Percentiles rank a stretch among this genome's conserved stretches.
Conservation (phyloP, 495 filamentous ascomycete species). For the Neurospora cerealis region DNA sequence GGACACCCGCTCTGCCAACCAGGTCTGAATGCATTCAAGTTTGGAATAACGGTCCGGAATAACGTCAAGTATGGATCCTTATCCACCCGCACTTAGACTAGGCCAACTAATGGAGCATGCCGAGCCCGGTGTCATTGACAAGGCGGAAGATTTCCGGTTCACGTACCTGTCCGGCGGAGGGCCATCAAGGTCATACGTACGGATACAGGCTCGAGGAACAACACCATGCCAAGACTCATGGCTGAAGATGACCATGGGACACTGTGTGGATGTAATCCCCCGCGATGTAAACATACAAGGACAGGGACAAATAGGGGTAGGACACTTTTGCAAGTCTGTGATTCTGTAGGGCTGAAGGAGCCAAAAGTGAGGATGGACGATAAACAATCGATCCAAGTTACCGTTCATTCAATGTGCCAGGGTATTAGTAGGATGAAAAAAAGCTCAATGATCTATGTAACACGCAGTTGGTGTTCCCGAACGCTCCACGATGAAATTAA, state of each 20-base stretch:
- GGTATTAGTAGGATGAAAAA: background rate
- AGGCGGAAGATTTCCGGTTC: background rate
- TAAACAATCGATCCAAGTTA: background rate
- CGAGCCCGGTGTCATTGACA: background rate
- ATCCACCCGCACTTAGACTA: background rate
- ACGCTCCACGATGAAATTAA: background rate
- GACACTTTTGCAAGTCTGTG: background rate
- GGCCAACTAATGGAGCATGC: background rate
- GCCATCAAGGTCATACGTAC: background rate
- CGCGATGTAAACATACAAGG: background rate
- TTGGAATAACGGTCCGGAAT: background rate
- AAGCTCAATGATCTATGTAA: background rate
- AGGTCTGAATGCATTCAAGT: background rate
- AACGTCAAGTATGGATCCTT: background rate
- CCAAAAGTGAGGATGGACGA: background rate
- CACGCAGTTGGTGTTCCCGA: background rate
- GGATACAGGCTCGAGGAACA: background rate
- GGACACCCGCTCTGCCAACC: background rate
- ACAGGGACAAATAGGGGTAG: background rate
- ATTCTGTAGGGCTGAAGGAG: background rate
- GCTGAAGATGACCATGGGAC: background rate
- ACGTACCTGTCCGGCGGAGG: background rate
- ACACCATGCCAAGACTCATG: background rate
- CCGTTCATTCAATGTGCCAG: background rate
- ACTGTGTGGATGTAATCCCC: background rate